These are phyloP conservation scores for Fusarium avenaceum DNA, from an alignment of 2,329 filamentous ascomycete genomes.

Conservation along the genomic window DNA sequence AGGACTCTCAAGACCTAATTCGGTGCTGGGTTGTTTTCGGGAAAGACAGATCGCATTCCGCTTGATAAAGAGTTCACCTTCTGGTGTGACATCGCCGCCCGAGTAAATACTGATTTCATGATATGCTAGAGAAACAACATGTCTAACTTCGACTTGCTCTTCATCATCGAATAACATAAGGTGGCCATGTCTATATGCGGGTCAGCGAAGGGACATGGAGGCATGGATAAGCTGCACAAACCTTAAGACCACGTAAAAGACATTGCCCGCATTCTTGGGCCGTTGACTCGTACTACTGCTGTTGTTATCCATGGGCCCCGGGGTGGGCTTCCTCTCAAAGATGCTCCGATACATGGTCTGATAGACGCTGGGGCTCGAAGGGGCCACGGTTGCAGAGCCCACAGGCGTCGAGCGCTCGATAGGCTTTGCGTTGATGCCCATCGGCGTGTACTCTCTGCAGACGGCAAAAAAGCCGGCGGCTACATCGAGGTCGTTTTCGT, in stretches of 20 bases:
- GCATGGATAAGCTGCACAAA: constrained; percentile 21
- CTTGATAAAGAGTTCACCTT: constrained; percentile 96
- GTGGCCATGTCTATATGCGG: constrained; percentile 80
- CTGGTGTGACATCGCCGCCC: constrained; percentile 81
- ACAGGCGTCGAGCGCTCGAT: constrained; percentile 87
- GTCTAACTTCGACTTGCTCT: constrained; percentile 93
- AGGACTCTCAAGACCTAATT: constrained; percentile 67
- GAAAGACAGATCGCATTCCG: constrained; percentile 87
- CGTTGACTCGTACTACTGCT: constrained; percentile 64
- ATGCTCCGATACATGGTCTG: constrained; percentile 98
- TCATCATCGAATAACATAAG: constrained; percentile 98
- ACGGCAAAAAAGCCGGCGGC: constrained; percentile 96
- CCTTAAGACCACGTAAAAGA: constrained; percentile 93
- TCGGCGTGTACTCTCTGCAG: constrained; percentile 90
- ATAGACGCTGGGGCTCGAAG: constrained; percentile 93
- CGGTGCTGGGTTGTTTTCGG: constrained; percentile 70
- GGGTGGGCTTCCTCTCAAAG: constrained; percentile 80
- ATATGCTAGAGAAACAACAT: constrained; percentile 93
- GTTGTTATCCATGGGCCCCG: constrained; percentile 63
- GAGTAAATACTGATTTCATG: constrained; percentile 89
- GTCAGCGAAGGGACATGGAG: constrained; percentile 22
- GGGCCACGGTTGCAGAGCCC: constrained; percentile 78
- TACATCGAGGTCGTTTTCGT: constrained; percentile 75
- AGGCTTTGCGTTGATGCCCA: constrained; percentile 92
- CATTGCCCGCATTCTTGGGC: constrained; percentile 80